Percentiles rank a stretch among this genome's conserved stretches.
Evolutionary conservation across 2,329 filamentous ascomycete genomes (phyloP).

Genomic region (Lithohypha guttulata): DNA sequence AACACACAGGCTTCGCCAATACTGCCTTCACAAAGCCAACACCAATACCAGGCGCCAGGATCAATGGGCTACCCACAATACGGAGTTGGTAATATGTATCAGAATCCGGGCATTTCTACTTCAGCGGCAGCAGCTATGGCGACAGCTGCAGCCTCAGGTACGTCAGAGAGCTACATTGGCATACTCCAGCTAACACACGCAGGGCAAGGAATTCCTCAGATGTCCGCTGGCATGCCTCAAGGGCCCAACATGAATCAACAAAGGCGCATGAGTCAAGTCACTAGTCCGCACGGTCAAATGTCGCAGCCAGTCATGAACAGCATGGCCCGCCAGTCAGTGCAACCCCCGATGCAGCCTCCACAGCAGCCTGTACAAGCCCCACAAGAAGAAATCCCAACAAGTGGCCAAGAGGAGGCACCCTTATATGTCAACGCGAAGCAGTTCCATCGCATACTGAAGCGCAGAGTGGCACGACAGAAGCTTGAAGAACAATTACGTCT

Average conservation of each 20-base stretch:
- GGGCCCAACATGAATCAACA: slow-evolving; percentile 48
- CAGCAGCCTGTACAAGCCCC: slow-evolving; percentile 52
- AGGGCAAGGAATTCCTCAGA: slow-evolving; percentile 24
- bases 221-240: slow-evolving; percentile 39
- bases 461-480: slow-evolving; percentile 82
- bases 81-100: slow-evolving; percentile 63
- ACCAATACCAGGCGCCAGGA: slow-evolving; percentile 56
- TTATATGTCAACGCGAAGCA: slow-evolving; percentile 98
- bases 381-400: slow-evolving; percentile 62
- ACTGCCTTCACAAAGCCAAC: slow-evolving; percentile 58
- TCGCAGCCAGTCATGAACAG: slow-evolving; percentile 70
- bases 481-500: slow-evolving; percentile 84
- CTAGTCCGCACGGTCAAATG: slow-evolving; percentile 62
- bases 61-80: slow-evolving; percentile 78
- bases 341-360: slow-evolving; percentile 38
- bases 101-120: slow-evolving; percentile 63
- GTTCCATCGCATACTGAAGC: slow-evolving; percentile 92
- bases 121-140: slow-evolving; percentile 90
- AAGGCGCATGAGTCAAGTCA: slow-evolving; percentile 62
- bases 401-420: slow-evolving; percentile 73
- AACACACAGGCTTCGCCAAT: slow-evolving; percentile 67
- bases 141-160: slow-evolving; percentile 81
- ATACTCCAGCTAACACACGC: slow-evolving; percentile 18
- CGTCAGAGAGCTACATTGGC: slow-evolving; percentile 50
- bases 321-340: slow-evolving; percentile 41